These are phyloP conservation scores for Penicillium odoratum DNA, from an alignment of 495 filamentous ascomycete species.

Conservation along the genomic window DNA sequence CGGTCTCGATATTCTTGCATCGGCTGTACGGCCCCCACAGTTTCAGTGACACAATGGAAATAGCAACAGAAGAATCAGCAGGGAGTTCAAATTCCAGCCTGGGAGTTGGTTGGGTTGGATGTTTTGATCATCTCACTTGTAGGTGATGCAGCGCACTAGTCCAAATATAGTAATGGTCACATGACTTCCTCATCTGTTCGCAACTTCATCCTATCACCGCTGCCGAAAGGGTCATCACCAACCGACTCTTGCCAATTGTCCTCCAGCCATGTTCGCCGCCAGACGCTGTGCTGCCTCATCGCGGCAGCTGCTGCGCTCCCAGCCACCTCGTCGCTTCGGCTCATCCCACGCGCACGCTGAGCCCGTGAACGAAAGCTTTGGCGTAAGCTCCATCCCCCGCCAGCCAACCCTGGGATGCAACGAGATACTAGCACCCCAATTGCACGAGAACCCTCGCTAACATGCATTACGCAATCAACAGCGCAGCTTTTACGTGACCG, in stretches of 20 bases:
- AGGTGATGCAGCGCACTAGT: constrained; percentile 16
- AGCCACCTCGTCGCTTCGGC: constrained; percentile 46
- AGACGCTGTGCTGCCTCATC: constrained; percentile 43
- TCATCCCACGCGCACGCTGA: constrained; percentile 49
- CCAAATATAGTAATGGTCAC: constrained; percentile 21
- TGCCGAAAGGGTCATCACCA: constrained; percentile 32
- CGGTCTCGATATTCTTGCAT: not conserved
- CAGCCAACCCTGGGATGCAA: constrained; percentile 11
- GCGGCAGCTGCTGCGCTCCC: constrained; percentile 46
- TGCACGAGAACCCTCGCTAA: constrained; percentile 18
- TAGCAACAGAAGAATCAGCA: not conserved
- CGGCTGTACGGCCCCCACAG: constrained; percentile 3
- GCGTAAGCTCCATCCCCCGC: constrained; percentile 52
- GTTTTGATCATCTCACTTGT: not conserved
- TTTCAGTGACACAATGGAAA: not conserved
- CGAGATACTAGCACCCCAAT: constrained; percentile 11
- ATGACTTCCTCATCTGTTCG: constrained; percentile 23
- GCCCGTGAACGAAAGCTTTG: constrained; percentile 62
- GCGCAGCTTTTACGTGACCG: constrained; percentile 65
- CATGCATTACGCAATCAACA: constrained; percentile 31
- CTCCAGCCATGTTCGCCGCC: constrained; percentile 44
- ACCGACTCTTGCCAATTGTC: constrained; percentile 34
- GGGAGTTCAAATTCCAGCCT: not conserved
- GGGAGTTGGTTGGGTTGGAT: constrained; percentile 1
- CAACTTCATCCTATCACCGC: constrained; percentile 33